These are phyloP conservation scores for Eruca vesicaria DNA, from an alignment of 441 rosid species.

Conservation along the genomic window DNA sequence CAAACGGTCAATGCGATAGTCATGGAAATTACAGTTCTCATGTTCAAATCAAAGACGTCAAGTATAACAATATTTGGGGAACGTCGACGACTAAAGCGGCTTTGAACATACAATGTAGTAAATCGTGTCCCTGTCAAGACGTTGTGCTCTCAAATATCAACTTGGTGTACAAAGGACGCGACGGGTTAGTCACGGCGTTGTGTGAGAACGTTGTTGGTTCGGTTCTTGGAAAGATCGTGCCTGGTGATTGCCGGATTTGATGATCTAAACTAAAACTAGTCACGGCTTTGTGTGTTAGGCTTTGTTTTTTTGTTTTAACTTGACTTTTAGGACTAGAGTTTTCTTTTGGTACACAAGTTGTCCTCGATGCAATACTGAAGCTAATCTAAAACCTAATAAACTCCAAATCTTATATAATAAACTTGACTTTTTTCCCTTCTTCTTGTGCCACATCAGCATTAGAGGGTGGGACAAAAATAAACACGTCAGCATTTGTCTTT, in stretches of 20 bases:
- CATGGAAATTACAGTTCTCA: slow-evolving; percentile 19
- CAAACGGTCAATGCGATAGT: slow-evolving; percentile 19
- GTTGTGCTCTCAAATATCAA: slow-evolving; percentile 26
- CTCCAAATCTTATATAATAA: too few species aligned
- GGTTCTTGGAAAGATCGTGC: slow-evolving; percentile 24
- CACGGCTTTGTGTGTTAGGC: not conserved
- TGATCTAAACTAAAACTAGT: slow-evolving; percentile 6
- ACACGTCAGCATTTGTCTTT: too few species aligned
- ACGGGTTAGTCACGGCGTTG: slow-evolving; percentile 26
- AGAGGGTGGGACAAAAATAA: too few species aligned
- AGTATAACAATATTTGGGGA: slow-evolving; percentile 30
- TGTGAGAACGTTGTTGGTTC: slow-evolving; percentile 32
- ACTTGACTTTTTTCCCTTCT: too few species aligned
- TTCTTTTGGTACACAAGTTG: not conserved
- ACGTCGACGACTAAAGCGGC: slow-evolving; percentile 29
- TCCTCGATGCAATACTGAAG: not conserved
- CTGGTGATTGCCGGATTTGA: slow-evolving; percentile 18
- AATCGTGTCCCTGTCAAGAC: slow-evolving; percentile 22
- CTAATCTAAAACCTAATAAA: not conserved
- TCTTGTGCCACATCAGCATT: too few species aligned
- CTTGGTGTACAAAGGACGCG: slow-evolving; percentile 12
- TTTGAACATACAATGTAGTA: slow-evolving; percentile 30
- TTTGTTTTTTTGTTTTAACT: not conserved
- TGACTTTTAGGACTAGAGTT: not conserved
- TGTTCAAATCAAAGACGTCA: slow-evolving; percentile 29